Percentiles rank a stretch among this genome's conserved stretches.
These are phyloP conservation scores for Scedosporium aurantiacum DNA, from an alignment of 2,329 filamentous ascomycete genomes.

Conservation along the genomic window DNA sequence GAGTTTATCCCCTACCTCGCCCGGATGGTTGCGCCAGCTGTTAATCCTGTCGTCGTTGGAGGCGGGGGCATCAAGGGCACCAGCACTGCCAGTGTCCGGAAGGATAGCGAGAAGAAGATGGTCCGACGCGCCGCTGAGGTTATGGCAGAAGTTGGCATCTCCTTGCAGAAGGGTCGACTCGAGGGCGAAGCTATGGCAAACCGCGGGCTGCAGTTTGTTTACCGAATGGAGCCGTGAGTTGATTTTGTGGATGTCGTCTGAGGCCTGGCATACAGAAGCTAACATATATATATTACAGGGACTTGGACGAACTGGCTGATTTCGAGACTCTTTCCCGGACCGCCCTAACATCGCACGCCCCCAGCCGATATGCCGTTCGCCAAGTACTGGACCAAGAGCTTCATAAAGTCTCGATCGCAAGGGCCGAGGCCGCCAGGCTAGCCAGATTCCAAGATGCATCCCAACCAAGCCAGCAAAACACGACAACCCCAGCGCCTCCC, in stretches of 20 bases:
- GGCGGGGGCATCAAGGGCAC: constrained; percentile 53
- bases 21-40: constrained; percentile 74
- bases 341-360: constrained; percentile 47
- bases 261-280: constrained; percentile 3
- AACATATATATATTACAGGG: constrained; percentile 24
- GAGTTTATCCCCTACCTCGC: constrained; percentile 80
- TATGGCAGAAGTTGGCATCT: constrained; percentile 72
- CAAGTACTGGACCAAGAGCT: constrained; percentile 91
- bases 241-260: neutral
- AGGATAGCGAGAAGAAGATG: constrained; percentile 72
- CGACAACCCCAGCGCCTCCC: constrained; percentile 7
- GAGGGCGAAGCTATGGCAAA: constrained; percentile 53
- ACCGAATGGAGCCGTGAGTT: constrained; percentile 84
- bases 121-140: constrained; percentile 70
- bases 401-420: constrained; percentile 56
- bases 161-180: constrained; percentile 69
- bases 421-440: constrained; percentile 55
- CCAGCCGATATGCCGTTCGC: constrained; percentile 81
- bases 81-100: constrained; percentile 73
- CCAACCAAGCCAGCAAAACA: constrained; percentile 17
- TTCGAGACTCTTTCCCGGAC: constrained; percentile 58
- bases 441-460: constrained; percentile 49
- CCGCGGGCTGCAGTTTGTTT: constrained; percentile 64
- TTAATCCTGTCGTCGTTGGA: constrained; percentile 75
- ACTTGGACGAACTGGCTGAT: constrained; percentile 65